Base-by-base conservation (phyloP, 1,284 basidiomycete genomes). In the Malassezia furfur region DNA sequence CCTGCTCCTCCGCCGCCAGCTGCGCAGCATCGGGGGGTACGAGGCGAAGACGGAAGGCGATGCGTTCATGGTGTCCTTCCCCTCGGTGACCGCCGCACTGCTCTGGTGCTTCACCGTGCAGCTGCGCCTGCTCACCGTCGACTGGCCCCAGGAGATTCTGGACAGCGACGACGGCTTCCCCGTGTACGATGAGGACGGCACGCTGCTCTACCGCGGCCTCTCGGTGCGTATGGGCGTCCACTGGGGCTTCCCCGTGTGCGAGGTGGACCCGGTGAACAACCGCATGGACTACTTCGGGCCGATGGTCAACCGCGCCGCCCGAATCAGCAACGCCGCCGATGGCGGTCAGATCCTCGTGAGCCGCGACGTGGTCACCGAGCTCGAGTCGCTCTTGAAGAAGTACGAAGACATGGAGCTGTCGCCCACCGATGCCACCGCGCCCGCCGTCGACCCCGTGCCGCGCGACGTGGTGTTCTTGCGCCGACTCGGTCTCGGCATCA, bases 21-120 rank as follows among this genome's bases (percentile, higher is more conserved):
- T 98, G 40, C 83, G 93, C 31, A 81, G 87, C 50, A 93, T 91
- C 69, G 91, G 91, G 39, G 94, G 94, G 0, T 99, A 96, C 76
- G 91, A 98, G 77, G 93, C 96, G 68, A 99, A 99, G 78, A 98
- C 94, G 19, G 94, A 98, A 85, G 94, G 94, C 35, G 94, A 98
- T 71, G 85, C 93, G 0, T 98, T 98, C 79, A 94, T 98, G 88
- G 91, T 93, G 46, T 91, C 68, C n/a, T 98, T 99, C 81, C 87
- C 87, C 9, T 87, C 84, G 5, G 84, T 91, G 8, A 81, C 88
- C 3, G 82, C 88, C 0, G 94, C 90, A 0, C 76, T 98, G 36
- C 83, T 91, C 79, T 98, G 90, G 88, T 87, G 86, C 67, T 81
- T 96, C 72, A 85, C 82, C 38, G 88, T 93, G 36, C 94, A 98